phyloP scores from a whole-genome alignment of 805 yeast species.

The Saccharomycopsis sp. region DNA sequence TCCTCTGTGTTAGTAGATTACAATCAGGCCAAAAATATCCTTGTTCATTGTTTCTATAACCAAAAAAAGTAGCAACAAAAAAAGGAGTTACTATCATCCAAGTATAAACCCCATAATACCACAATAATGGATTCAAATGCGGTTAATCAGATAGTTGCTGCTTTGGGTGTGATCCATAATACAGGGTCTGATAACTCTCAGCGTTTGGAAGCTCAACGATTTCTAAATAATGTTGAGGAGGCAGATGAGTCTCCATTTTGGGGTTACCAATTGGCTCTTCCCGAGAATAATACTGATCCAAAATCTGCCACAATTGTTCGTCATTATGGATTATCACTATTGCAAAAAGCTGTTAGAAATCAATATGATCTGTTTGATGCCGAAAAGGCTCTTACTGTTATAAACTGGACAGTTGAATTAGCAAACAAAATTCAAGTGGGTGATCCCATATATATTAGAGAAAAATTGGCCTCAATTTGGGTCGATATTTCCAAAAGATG shows the following conservation, averaged over 20 bases:
- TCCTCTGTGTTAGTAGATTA: too few species aligned
- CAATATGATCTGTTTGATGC: slow-evolving; percentile 45
- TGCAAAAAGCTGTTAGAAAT: slow-evolving; percentile 59
- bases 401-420: slow-evolving; percentile 79
- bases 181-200: slow-evolving; percentile 50
- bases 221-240: slow-evolving; percentile 64
- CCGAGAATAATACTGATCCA: slow-evolving; percentile 29
- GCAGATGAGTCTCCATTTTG: slow-evolving; percentile 82
- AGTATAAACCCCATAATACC: too few species aligned
- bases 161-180: slow-evolving; percentile 65
- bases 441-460: slow-evolving; percentile 87
- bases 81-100: too few species aligned
- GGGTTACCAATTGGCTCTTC: slow-evolving; percentile 74
- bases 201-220: slow-evolving; percentile 47
- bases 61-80: too few species aligned
- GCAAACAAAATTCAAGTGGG: slow-evolving; percentile 43
- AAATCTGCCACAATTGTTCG: slow-evolving; percentile 53
- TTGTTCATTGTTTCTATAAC: too few species aligned
- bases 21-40: too few species aligned
- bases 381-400: slow-evolving; percentile 53
- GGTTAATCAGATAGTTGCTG: slow-evolving; percentile 62
- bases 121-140: slow-evolving; percentile 59
- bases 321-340: slow-evolving; percentile 78
- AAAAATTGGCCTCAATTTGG: slow-evolving; percentile 85
- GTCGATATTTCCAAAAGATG: slow-evolving; percentile 80